Conservation (phyloP, 2,329 filamentous ascomycete species). For the Aspergillus neotritici region DNA sequence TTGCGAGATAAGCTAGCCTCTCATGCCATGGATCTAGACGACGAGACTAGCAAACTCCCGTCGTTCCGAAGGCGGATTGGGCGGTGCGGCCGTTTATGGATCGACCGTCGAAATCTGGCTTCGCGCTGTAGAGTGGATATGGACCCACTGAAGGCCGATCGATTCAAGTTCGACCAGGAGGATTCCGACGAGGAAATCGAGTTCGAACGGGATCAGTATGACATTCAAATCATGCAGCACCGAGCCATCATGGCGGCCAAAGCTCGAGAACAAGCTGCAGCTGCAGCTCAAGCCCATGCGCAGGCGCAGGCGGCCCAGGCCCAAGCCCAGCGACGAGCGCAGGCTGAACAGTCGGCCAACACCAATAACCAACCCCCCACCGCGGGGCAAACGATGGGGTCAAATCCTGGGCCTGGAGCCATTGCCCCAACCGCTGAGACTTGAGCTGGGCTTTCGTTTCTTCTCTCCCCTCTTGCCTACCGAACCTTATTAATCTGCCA, state of each 20-base stretch:
- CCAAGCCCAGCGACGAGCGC: conserved; percentile 33
- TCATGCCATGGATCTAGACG: conserved; percentile 40
- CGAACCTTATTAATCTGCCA: conserved; percentile 12
- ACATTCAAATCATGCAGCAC: conserved; percentile 53
- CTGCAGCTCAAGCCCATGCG: conserved; percentile 40
- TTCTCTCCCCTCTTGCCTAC: conserved; percentile 13
- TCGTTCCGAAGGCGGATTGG: conserved; percentile 80
- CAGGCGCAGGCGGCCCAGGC: conserved; percentile 39
- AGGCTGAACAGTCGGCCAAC: conserved; percentile 28
- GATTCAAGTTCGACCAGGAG: conserved; percentile 83
- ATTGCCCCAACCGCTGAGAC: conserved; percentile 25
- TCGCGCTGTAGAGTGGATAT: conserved; percentile 45
- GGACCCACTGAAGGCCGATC: conserved; percentile 53
- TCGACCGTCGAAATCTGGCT: conserved; percentile 72
- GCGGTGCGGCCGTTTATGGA: conserved; percentile 76
- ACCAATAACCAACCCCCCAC: conserved; percentile 15
- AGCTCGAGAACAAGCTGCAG: conserved; percentile 38
- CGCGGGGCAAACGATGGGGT: conserved; percentile 21
- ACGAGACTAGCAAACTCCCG: conserved; percentile 46
- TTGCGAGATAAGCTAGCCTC: conserved; percentile 36
- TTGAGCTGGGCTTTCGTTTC: conserved; percentile 22
- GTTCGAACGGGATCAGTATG: conserved; percentile 68
- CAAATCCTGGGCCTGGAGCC: conserved; percentile 27
- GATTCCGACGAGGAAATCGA: conserved; percentile 70
- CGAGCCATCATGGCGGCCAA: conserved; percentile 46